Evolutionary conservation across 768 basidiomycete species (phyloP).

Genomic region (Lactifluus piperatus): DNA sequence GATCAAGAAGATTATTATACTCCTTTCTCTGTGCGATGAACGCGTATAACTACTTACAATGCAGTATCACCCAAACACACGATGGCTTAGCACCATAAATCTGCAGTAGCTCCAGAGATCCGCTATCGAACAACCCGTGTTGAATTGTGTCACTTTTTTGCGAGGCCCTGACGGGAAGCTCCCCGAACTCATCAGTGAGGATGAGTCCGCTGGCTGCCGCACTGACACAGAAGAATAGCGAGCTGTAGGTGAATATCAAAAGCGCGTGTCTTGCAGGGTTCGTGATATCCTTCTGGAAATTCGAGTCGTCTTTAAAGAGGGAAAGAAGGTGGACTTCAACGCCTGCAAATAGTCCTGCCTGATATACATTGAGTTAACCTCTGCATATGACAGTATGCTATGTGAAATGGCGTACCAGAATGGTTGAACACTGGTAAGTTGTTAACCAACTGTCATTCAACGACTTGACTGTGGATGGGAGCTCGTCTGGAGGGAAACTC

Average conservation of each 20-base stretch:
- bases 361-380: not conserved
- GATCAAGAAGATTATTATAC: not conserved
- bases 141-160: conserved; percentile 2
- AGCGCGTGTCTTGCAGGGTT: conserved; percentile 5
- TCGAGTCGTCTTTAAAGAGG: conserved; percentile 3
- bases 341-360: conserved; percentile 13
- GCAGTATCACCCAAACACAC: conserved; percentile 16
- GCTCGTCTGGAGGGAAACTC: conserved; percentile 9
- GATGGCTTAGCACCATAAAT: conserved; percentile 13
- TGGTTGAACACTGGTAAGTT: conserved; percentile 14
- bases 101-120: conserved; percentile 5
- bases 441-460: conserved; percentile 17
- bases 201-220: conserved; percentile 16
- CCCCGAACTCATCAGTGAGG: conserved; percentile 16
- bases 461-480: conserved; percentile 16
- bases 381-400: not conserved
- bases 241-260: conserved; percentile 15
- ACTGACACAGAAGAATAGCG: conserved; percentile 17
- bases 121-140: conserved; percentile 12
- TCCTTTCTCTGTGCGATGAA: not conserved
- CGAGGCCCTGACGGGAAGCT: conserved; percentile 16
- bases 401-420: conserved; percentile 2
- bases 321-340: conserved; percentile 15
- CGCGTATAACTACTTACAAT: conserved; percentile 7
- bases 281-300: not conserved